phyloP scores from a whole-genome alignment of 1,139 yeast genomes.

The Komagataea norvegica region DNA sequence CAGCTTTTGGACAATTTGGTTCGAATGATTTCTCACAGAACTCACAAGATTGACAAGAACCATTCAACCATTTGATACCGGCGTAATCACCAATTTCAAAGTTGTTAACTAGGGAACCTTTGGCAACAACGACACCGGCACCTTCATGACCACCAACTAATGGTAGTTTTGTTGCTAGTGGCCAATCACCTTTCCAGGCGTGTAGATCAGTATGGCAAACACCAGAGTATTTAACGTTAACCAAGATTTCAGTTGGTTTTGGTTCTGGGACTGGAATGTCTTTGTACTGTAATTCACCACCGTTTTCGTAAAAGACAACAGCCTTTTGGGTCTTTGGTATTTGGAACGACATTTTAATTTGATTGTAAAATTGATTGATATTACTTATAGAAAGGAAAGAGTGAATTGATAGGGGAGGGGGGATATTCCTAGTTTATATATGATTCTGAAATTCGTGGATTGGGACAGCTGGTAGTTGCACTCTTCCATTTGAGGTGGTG shows the following conservation, averaged over 20 bases:
- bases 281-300: constrained; percentile 59
- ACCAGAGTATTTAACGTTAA: constrained; percentile 70
- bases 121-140: constrained; percentile 59
- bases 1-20: constrained; percentile 55
- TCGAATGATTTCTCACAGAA: constrained; percentile 50
- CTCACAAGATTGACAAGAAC: constrained; percentile 57
- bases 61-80: constrained; percentile 62
- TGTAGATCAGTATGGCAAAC: constrained; percentile 78
- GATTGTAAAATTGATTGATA: no score
- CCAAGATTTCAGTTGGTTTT: constrained; percentile 59
- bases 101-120: constrained; percentile 52
- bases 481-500: no score
- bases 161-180: constrained; percentile 60
- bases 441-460: no score
- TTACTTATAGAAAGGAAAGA: no score
- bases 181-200: constrained; percentile 84
- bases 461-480: no score
- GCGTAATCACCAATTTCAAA: constrained; percentile 60
- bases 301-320: constrained; percentile 61
- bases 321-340: constrained; percentile 70
- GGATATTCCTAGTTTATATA: no score
- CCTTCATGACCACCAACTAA: constrained; percentile 71
- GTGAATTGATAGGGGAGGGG: no score
- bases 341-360: no score
- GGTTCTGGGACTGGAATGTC: constrained; percentile 68